These are phyloP conservation scores for Moesziomyces aphidis DNA, from an alignment of 1,284 basidiomycete species.

Conservation along the genomic window DNA sequence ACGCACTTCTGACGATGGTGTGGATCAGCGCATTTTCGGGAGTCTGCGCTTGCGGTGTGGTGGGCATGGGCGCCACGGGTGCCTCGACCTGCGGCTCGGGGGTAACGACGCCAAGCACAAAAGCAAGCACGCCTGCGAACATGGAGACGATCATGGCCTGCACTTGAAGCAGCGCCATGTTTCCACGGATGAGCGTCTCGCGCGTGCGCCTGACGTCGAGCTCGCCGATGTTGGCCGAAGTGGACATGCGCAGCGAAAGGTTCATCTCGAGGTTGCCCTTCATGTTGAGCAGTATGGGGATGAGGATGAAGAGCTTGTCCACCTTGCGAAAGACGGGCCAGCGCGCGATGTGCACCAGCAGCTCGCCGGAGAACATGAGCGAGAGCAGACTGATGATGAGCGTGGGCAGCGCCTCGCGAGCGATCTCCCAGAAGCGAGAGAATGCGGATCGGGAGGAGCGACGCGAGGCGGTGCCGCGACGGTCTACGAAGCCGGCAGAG, in stretches of 20 bases:
- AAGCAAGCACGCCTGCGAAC: constrained; percentile 83
- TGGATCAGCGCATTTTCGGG: constrained; percentile 37
- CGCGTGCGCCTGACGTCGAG: constrained; percentile 80
- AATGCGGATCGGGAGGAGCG: constrained; percentile 27
- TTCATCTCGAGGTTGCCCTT: constrained; percentile 98
- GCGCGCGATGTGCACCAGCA: constrained; percentile 83
- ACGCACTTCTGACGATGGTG: constrained; percentile 28
- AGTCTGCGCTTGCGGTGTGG: constrained; percentile 10
- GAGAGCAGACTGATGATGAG: constrained; percentile 69
- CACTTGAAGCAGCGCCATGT: constrained; percentile 87
- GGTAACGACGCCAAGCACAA: constrained; percentile 74
- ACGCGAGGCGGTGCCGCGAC: constrained; percentile 40
- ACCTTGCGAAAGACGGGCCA: constrained; percentile 86
- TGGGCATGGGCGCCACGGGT: constrained; percentile 13
- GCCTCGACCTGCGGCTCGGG: constrained; percentile 24
- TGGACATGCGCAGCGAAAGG: constrained; percentile 71
- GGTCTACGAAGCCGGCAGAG: constrained; percentile 39
- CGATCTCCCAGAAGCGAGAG: constrained; percentile 55
- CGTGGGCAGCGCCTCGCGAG: constrained; percentile 69
- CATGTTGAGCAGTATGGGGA: constrained; percentile 93
- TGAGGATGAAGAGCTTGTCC: constrained; percentile 97
- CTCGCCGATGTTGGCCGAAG: constrained; percentile 80
- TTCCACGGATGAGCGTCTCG: constrained; percentile 80
- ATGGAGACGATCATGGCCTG: constrained; percentile 91
- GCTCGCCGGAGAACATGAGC: constrained; percentile 85